Evolutionary conservation across 176 grass and related monocot species (phyloP), one percentile per base, ranked within the genome.

Genomic region (Triticum turgidum): DNA sequence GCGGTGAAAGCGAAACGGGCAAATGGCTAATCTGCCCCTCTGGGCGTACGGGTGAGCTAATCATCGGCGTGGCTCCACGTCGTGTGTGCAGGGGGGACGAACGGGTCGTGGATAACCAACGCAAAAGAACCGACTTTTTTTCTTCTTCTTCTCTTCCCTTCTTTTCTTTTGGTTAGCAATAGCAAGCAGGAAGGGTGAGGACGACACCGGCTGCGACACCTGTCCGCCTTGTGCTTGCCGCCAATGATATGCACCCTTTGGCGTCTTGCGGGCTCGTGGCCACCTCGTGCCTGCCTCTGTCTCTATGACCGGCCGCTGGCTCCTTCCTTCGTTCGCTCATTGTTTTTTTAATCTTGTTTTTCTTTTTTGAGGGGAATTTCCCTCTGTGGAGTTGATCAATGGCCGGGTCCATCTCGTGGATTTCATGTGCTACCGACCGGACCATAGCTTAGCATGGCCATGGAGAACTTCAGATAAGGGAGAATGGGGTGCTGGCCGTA

Each of bases 1-100:
- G 67, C 1, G 34, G 6, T 18, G 51, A 54, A 54, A 7, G 51
- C 17, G 18, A 73, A 17, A 25, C 3, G n/a, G 3, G 0, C 0
- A 10, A 3, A 22, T 79, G 74, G 9, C 39, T 45, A 75, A 74
- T 80, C 1, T 66, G 44, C 24, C 61, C 87, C 17, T 18, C 12
- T 12, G 2, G 0, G 35, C 66, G 66, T 69, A 17, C 15, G 8
- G 7, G 67, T 39, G 1, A 39, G 35, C 32, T 78, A 3, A 76
- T 41, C 51, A 37, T 74, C 76, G 76, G 25, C 83, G 47, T 89
- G 88, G 88, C 25, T 89, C 88, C 88, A 81, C 88, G 83, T 34
- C 59, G 41, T 80, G 82, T 13, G 77, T 44, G 41, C 73, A 17
- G 61, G 87, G 87, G 82, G 59, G 87, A 67, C n/a, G 82, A 89